Base-by-base conservation (phyloP, 768 basidiomycete species). In the Phanerochaete sordida region DNA sequence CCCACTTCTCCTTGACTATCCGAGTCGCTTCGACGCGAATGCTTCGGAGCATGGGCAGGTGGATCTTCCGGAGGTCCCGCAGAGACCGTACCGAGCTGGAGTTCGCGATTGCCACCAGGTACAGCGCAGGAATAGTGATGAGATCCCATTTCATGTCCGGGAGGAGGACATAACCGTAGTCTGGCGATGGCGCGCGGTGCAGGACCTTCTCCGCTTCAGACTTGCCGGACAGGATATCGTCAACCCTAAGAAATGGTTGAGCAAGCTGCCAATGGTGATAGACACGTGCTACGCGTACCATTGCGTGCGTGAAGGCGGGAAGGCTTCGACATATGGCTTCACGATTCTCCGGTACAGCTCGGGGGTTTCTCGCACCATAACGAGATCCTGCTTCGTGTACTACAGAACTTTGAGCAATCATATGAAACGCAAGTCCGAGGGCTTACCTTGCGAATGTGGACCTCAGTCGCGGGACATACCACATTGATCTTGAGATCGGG, bases 61-160 rank as follows among this genome's bases (percentile, higher is more conserved):
- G 93, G 0, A 66, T 68, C 27, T 74, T 76, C 1, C 80, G 76
- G 15, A 98, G 79, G 70, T 96, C 93, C 24, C 96, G 84, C 7
- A 98, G 73, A 45, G 86, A 89, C 28, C 79, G 79, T 23, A 98
- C 83, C 3, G 75, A 67, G 1, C 80, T 70, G 57, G 87, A 83
- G 33, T 83, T 81, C 0, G 81, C 83, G 59, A 99, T 81, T 0
- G 90, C 93, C 39, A 94, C 77, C 59, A 98, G 86, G 72, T 99
- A 98, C 55, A 99, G 78, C 1, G 91, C 83, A 0, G 83, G 74
- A n/a, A 90, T 64, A 0, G 85, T 90, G 24, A 77, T 81, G 28
- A 86, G 80, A 70, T 98, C 94, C 96, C 96, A 98, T 76, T 98
- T 98, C 85, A 97, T 90, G 74, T 99, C 96, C 0, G 96, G 96